Percentiles rank a stretch among this genome's conserved stretches.
Conservation (phyloP, 139 green algal species). For the Coccomyxa sp. region DNA sequence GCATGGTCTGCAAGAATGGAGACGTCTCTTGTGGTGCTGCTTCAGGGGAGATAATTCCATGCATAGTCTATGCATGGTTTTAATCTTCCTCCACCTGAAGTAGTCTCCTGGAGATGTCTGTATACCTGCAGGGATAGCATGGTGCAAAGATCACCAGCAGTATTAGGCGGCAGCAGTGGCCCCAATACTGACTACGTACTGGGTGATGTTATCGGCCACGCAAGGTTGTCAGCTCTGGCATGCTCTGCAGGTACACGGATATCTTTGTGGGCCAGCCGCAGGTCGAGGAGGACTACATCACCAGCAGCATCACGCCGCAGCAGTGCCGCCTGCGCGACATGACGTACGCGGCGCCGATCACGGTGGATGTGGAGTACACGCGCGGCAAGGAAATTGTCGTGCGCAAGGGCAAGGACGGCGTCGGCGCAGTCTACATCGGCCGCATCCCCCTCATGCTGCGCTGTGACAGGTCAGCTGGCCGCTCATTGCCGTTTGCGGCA, state of each 20-base stretch:
- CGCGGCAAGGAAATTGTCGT: constrained; percentile 89
- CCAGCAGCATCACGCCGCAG: constrained; percentile 90
- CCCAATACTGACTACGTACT: neutral
- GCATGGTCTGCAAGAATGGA: too few relatives aligned
- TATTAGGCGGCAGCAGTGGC: too few relatives aligned
- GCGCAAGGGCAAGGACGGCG: constrained; percentile 62
- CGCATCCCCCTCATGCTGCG: constrained; percentile 98
- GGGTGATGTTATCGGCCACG: neutral
- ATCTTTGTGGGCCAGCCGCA: constrained; percentile 92
- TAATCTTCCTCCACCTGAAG: too few relatives aligned
- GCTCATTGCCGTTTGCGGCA: too few relatives aligned
- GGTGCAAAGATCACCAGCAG: too few relatives aligned
- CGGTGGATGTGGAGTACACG: constrained; percentile 98
- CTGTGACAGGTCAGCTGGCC: constrained; percentile 58
- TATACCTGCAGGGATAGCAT: too few relatives aligned
- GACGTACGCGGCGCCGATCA: constrained; percentile 95
- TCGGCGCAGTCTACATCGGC: constrained; percentile 86
- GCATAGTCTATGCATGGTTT: neutral
- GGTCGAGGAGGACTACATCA: constrained; percentile 87
- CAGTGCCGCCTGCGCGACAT: constrained; percentile 94
- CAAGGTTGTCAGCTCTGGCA: too few relatives aligned
- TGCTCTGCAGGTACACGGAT: constrained; percentile 84
- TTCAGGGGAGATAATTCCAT: too few relatives aligned
- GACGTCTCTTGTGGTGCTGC: too few relatives aligned
- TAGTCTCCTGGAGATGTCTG: too few relatives aligned